Percentiles rank a stretch among this genome's conserved stretches.
Evolutionary conservation across 306 rosid genomes (phyloP).

Genomic region (Vigna hirtella): DNA sequence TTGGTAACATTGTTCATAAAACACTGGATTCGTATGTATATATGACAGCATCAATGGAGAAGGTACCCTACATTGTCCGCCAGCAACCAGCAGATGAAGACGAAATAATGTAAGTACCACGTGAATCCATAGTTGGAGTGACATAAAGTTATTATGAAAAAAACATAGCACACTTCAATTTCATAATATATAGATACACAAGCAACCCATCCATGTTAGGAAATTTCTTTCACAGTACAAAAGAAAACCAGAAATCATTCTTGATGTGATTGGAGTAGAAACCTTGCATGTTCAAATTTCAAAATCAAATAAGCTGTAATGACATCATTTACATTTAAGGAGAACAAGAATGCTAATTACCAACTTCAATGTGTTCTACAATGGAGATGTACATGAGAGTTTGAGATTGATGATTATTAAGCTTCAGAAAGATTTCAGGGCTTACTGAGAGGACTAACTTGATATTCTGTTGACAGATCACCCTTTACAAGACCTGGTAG

Average conservation of each 20-base stretch:
- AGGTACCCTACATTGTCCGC: not conserved
- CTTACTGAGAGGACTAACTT: conserved; percentile 36
- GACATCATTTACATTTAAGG: conserved; percentile 9
- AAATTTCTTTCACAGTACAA: not conserved
- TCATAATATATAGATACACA: not conserved
- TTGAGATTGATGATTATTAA: conserved; percentile 19
- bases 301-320: conserved; percentile 10
- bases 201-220: not conserved
- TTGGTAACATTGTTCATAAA: conserved; percentile 22
- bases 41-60: conserved; percentile 53
- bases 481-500: conserved; percentile 64
- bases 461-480: conserved; percentile 62
- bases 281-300: not conserved
- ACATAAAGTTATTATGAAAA: not conserved
- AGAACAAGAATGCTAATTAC: conserved; percentile 22
- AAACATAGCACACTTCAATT: not conserved
- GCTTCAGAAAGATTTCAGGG: not conserved
- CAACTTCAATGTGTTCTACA: conserved; percentile 8
- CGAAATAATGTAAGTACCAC: conserved; percentile 66
- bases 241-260: not conserved
- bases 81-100: conserved; percentile 35
- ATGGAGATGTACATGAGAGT: conserved; percentile 1
- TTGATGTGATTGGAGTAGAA: not conserved
- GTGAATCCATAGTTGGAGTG: not conserved
- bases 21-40: not conserved